Evolutionary conservation across 2,329 filamentous ascomycete species (phyloP), one percentile per base, ranked within the genome.

Genomic region (Eutypella sp.): DNA sequence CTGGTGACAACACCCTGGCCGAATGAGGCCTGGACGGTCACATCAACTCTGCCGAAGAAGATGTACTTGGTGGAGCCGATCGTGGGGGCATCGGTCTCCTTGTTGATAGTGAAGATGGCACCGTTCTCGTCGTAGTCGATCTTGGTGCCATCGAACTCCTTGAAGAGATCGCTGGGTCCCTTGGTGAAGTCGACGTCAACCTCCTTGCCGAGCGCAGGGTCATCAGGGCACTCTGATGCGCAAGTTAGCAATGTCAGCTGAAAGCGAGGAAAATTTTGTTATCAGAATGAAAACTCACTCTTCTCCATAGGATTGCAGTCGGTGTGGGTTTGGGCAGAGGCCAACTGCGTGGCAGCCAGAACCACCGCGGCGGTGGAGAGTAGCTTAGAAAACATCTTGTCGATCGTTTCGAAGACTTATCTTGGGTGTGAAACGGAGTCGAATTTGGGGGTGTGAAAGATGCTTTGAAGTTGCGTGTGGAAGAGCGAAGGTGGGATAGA

Each of bases 21-120:
- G 3, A 85, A 78, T 22, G 93, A 85, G 33, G 87, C 85, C 67
- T 90, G 85, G 61, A 95, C 72, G 24, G 79, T 81, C 49, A 89
- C 81, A 45, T 95, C 87, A 57, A 96, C 80, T 60, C 84, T 84
- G 51, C 93, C 93, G 67, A 96, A 97, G 87, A 97, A 96, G 67
- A 99, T 89, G 76, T 95, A 97, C 78, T 90, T 91, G 60, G 82
- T 76, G 46, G 79, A 80, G 59, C 75, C 76, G 67, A 95, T 89
- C 27, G 86, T 89, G 31, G 89, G 84, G 41, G 78, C 81, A 42
- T 89, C 78, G 11, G 64, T 73, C 52, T 81, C 77, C 42, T 79
- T 72, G 29, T 76, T 78, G 69, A 96, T 96, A 57, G 79, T 77
- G 69, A 81, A 81, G 51, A 70, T 64, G 49, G 77, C 78, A 52